A percentile compares a stretch with the other conserved stretches of the same genome.
Evolutionary conservation across 2,329 filamentous ascomycete genomes (phyloP).

Genomic region (Emergomyces africanus): DNA sequence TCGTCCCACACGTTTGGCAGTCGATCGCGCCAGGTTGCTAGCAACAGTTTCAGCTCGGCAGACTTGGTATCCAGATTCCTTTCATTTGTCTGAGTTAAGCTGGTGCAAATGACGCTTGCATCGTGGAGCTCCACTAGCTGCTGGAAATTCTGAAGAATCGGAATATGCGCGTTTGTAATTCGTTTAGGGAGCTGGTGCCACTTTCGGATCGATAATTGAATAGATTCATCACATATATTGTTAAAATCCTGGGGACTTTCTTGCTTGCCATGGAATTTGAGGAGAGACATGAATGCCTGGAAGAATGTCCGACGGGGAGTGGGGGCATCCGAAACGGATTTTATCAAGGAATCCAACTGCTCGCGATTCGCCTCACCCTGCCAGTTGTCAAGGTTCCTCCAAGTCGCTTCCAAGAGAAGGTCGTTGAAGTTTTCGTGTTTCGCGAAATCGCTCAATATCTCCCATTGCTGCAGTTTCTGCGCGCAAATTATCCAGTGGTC

Average conservation of each 20-base stretch:
- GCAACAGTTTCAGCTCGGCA: conserved; percentile 82
- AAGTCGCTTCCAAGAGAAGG: conserved; percentile 84
- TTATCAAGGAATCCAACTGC: conserved; percentile 83
- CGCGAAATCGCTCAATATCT: conserved; percentile 91
- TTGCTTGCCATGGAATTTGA: conserved; percentile 85
- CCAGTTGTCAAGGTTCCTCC: conserved; percentile 95
- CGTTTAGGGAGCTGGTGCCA: conserved; percentile 96
- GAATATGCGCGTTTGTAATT: conserved; percentile 90
- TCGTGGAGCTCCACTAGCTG: conserved; percentile 95
- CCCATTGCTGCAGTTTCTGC: conserved; percentile 98
- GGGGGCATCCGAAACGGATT: conserved; percentile 93
- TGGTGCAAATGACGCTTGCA: conserved; percentile 90
- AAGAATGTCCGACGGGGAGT: conserved; percentile 92
- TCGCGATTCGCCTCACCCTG: conserved; percentile 73
- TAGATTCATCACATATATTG: conserved; percentile 87
- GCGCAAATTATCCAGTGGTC: conserved; percentile 98
- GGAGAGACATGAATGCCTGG: conserved; percentile 92
- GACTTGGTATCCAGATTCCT: conserved; percentile 86
- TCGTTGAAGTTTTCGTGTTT: conserved; percentile 99
- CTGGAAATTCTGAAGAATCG: conserved; percentile 93
- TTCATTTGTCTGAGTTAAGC: conserved; percentile 71
- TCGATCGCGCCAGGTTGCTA: conserved; percentile 90
- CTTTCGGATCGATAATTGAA: conserved; percentile 91
- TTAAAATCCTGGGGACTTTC: conserved; percentile 72
- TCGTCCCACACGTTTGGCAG: conserved; percentile 98